These are phyloP conservation scores for Millerago galiae DNA, from an alignment of 805 yeast genomes.

Conservation along the genomic window DNA sequence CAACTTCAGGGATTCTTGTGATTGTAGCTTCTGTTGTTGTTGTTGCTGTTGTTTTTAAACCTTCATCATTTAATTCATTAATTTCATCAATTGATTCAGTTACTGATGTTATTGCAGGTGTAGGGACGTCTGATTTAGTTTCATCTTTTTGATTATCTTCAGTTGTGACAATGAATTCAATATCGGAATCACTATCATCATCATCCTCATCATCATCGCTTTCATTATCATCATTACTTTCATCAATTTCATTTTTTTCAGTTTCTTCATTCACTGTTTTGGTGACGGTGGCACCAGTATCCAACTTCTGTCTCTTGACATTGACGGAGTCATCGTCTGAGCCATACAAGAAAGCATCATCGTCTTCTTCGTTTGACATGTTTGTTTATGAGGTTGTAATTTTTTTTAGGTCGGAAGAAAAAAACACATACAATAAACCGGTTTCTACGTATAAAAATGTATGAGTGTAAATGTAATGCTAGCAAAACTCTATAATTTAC, in stretches of 20 bases:
- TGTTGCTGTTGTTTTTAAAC: conserved; percentile 12
- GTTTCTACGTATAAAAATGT: too few relatives aligned
- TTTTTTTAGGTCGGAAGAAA: neutral
- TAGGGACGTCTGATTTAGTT: conserved; percentile 9
- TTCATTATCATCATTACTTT: conserved; percentile 10
- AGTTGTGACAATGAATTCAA: conserved; percentile 74
- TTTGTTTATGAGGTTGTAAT: neutral
- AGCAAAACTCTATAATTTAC: too few relatives aligned
- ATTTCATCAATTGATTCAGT: conserved; percentile 30
- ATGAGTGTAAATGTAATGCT: too few relatives aligned
- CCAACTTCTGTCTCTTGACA: conserved; percentile 12
- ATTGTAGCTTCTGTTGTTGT: conserved; percentile 31
- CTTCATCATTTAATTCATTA: conserved; percentile 24
- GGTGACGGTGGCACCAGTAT: neutral
- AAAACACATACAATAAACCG: too few relatives aligned
- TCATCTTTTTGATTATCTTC: conserved; percentile 20
- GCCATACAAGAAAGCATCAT: conserved; percentile 48
- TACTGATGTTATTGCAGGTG: conserved; percentile 24
- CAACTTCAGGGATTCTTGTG: conserved; percentile 41
- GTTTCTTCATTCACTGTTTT: neutral
- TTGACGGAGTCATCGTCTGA: conserved; percentile 14
- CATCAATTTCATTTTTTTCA: neutral
- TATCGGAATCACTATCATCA: conserved; percentile 53
- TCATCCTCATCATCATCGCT: conserved; percentile 15
- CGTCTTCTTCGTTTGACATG: conserved; percentile 44